A percentile compares a stretch with the other conserved stretches of the same genome.
These are phyloP conservation scores for Malbranchea cinnamomea DNA, from an alignment of 2,329 filamentous ascomycete species.

Conservation along the genomic window DNA sequence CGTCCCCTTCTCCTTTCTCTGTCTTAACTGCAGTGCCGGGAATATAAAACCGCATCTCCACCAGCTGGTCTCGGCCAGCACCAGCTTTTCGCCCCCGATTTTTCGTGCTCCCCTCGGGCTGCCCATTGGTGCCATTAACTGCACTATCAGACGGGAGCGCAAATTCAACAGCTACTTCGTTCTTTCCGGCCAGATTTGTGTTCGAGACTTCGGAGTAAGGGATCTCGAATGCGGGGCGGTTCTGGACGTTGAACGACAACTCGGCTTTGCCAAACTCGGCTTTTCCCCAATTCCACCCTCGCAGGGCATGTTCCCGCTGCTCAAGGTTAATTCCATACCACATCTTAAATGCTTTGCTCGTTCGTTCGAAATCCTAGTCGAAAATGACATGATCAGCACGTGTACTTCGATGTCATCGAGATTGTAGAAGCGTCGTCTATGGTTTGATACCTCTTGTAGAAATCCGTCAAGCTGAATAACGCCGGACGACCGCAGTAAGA, in stretches of 20 bases:
- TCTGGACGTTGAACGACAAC: constrained; percentile 91
- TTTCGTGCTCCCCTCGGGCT: constrained; percentile 55
- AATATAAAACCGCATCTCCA: constrained; percentile 98
- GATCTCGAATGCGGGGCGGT: constrained; percentile 88
- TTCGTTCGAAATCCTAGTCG: constrained; percentile 65
- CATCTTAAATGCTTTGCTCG: constrained; percentile 88
- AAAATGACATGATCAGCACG: not conserved
- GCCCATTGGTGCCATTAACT: constrained; percentile 57
- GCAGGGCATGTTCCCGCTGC: constrained; percentile 80
- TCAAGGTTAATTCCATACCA: constrained; percentile 95
- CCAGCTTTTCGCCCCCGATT: constrained; percentile 75
- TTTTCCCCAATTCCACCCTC: constrained; percentile 99
- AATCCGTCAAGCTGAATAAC: constrained; percentile 93
- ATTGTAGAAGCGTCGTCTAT: too few relatives aligned
- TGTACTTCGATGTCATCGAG: too few relatives aligned
- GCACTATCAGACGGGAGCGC: constrained; percentile 57
- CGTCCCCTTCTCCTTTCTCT: constrained; percentile 44
- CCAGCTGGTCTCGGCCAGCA: constrained; percentile 78
- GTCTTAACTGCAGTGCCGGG: constrained; percentile 65
- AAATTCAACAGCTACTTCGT: constrained; percentile 94
- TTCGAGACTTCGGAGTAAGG: constrained; percentile 96
- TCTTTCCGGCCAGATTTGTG: constrained; percentile 92
- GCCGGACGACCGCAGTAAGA: constrained; percentile 67
- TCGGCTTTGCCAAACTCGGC: constrained; percentile 92
- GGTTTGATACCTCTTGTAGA: constrained; percentile 51